These are phyloP conservation scores for Exophiala spinifera DNA, from an alignment of 2,329 filamentous ascomycete genomes.

Conservation along the genomic window DNA sequence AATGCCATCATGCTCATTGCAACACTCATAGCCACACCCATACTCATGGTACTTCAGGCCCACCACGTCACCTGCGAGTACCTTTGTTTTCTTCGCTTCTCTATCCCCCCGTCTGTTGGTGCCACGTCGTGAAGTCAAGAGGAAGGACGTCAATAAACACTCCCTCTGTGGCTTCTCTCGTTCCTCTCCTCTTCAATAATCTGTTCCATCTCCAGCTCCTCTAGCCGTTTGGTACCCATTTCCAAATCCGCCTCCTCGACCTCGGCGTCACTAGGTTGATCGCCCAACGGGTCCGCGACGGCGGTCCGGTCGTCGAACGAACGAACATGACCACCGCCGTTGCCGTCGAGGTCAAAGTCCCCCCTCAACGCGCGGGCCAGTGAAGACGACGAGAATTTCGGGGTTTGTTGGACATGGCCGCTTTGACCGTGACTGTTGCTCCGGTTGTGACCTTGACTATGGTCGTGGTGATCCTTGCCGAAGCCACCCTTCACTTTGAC, in stretches of 20 bases:
- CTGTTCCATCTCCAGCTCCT: constrained; percentile 25
- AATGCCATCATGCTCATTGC: too few species aligned
- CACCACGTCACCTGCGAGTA: too few species aligned
- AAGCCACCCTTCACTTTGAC: background rate
- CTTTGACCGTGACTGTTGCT: background rate
- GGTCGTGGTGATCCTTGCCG: background rate
- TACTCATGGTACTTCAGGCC: too few species aligned
- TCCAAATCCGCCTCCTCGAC: constrained; percentile 28
- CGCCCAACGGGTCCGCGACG: constrained; percentile 18
- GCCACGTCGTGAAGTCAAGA: too few species aligned
- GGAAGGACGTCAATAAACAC: constrained; percentile 13
- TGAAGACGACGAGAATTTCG: constrained; percentile 17
- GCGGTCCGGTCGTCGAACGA: background rate
- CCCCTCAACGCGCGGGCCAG: constrained; percentile 25
- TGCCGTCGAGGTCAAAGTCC: constrained; percentile 21
- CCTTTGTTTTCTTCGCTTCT: too few species aligned
- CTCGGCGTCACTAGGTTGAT: constrained; percentile 28
- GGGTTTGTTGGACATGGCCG: constrained; percentile 1
- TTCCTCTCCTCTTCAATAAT: constrained; percentile 28
- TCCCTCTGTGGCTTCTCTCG: constrained; percentile 20
- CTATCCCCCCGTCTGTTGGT: too few species aligned
- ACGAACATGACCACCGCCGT: constrained; percentile 7
- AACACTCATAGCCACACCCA: too few species aligned
- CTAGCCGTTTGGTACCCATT: constrained; percentile 23
- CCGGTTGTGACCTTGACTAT: too few species aligned